Evolutionary conservation across 768 basidiomycete species (phyloP), one percentile per base, ranked within the genome.

Genomic region (Mycena maculata): DNA sequence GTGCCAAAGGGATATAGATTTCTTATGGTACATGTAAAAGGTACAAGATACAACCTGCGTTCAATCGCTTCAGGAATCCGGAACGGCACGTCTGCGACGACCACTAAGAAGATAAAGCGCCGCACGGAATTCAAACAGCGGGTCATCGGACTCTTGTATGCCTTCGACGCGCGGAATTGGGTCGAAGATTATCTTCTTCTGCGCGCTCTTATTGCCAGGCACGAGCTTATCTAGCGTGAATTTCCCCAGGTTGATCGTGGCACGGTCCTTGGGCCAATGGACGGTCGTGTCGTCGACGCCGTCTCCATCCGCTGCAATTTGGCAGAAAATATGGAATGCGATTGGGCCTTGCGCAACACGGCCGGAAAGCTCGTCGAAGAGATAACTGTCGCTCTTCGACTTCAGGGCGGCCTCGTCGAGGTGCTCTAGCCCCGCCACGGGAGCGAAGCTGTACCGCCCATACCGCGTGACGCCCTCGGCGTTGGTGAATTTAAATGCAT

Each of bases 51-150:
- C 30, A 13, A 28, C 16, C 22, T 45, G 49, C 50, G 33, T n/a
- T 33, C n/a, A 18, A 25, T 22, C 9, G n/a, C 11, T 47, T 59
- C 30, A 50, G 9, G 36, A 42, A 56, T 44, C 48, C 13, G 47
- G 55, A 54, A 68, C 71, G 13, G 60, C 62, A 27, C 65, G 73
- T 54, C 68, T 62, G 33, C 71, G 71, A 30, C 69, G 68, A 47
- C 71, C 71, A 25, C 65, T 65, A n/a, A 72, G 65, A 31, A 72
- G 65, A 68, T 72, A 72, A n/a, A 72, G 33, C n/a, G 71, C 69
- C 11, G 71, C 71, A 11, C 69, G 71, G 39, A 72, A 28, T 48
- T 70, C 71, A 23, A 72, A 69, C n/a, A 72, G 22, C 15, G 69
- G 69, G 54, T 72, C 71, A n/a, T 65, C 63, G 2, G 69, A 67